Percentiles rank a stretch among this genome's conserved stretches.
Evolutionary conservation across 2,329 filamentous ascomycete species (phyloP).

Genomic region (Capronia coronata): DNA sequence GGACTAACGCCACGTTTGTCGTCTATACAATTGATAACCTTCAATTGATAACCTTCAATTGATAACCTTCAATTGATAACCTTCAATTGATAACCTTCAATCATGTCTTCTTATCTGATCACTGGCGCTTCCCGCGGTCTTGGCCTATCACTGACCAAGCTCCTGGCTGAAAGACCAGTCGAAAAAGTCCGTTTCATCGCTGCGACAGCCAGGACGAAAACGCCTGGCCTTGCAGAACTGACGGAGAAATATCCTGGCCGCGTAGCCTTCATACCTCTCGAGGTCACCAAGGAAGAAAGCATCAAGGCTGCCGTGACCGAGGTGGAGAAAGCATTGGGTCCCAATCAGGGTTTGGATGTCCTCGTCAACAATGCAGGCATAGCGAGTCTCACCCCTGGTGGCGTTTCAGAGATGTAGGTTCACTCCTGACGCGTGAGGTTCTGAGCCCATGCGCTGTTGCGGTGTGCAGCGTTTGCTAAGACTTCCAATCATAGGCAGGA

Average conservation of each 20-base stretch:
- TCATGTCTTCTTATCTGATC: constrained; percentile 36
- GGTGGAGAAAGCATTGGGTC: constrained; percentile 33
- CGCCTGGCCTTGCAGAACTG: constrained; percentile 33
- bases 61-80: too few relatives aligned
- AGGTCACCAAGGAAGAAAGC: constrained; percentile 34
- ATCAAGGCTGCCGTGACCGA: constrained; percentile 33
- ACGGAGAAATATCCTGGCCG: constrained; percentile 30
- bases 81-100: too few relatives aligned
- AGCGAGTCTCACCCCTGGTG: constrained; percentile 6
- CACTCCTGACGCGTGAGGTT: not conserved
- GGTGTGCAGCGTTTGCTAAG: not conserved
- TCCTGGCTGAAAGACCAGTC: constrained; percentile 31
- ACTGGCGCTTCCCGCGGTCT: constrained; percentile 37
- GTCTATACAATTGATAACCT: too few relatives aligned
- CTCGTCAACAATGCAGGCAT: constrained; percentile 44
- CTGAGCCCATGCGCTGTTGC: not conserved
- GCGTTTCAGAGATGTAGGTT: constrained; percentile 15
- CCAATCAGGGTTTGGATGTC: constrained; percentile 39
- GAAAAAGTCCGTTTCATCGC: constrained; percentile 38
- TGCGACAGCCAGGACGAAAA: constrained; percentile 35
- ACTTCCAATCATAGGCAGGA: not conserved
- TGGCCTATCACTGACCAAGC: constrained; percentile 32
- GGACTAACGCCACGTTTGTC: too few relatives aligned
- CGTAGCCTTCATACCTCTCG: constrained; percentile 35
- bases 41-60: too few relatives aligned